Evolutionary conservation across 2,329 filamentous ascomycete species (phyloP).

Genomic region (Pseudogymnoascus sp.): DNA sequence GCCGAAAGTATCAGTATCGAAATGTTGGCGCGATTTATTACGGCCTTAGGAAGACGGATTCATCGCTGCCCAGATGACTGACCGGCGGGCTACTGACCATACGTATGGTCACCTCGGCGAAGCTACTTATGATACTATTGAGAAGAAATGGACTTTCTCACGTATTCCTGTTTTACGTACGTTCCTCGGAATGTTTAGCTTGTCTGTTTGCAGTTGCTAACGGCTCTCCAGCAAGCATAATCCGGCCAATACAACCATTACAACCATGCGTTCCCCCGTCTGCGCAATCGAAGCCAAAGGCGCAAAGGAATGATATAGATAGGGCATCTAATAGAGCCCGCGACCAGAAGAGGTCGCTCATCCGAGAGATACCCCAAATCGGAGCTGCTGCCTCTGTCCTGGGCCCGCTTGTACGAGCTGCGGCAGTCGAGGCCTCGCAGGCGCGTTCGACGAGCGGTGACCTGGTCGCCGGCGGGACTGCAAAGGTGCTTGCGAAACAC

Average conservation of each 20-base stretch:
- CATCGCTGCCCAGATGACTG: conserved; percentile 41
- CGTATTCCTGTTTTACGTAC: conserved; percentile 16
- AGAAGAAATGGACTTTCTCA: conserved; percentile 27
- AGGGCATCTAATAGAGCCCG: background rate
- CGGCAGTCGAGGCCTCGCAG: background rate
- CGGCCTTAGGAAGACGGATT: conserved; percentile 13
- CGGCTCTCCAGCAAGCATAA: conserved; percentile 14
- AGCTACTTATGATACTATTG: conserved; percentile 34
- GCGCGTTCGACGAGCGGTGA: background rate
- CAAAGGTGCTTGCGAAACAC: background rate
- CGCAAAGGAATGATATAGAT: background rate
- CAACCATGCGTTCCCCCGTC: conserved; percentile 21
- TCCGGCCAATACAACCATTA: conserved; percentile 23
- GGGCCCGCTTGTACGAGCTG: background rate
- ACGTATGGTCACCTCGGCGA: conserved; percentile 46
- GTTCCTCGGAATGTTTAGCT: background rate
- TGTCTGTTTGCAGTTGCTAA: conserved; percentile 10
- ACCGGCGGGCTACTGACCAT: conserved; percentile 38
- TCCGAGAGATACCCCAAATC: background rate
- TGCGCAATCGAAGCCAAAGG: conserved; percentile 12
- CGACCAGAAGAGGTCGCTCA: background rate
- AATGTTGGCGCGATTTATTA: conserved; percentile 19
- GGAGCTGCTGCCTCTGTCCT: background rate
- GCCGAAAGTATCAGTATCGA: conserved; percentile 10
- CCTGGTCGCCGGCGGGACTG: background rate